These are phyloP conservation scores for Phytopythium litorale DNA, from an alignment of 352 stramenopile species.

Conservation along the genomic window DNA sequence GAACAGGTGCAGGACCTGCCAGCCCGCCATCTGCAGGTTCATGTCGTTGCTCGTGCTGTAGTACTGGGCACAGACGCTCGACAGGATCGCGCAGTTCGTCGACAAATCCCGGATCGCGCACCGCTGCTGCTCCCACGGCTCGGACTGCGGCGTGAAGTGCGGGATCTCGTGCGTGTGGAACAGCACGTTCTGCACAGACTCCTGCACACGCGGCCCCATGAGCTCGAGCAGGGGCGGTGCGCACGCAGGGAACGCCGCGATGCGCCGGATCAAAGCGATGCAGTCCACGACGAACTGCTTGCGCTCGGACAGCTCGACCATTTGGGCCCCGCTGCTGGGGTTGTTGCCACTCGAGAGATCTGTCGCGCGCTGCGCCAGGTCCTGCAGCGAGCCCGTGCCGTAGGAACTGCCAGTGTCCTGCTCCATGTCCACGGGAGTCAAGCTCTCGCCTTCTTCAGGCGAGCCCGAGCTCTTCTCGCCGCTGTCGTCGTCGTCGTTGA, in stretches of 20 bases:
- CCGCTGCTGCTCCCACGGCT: slow-evolving; percentile 47
- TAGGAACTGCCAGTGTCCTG: slow-evolving; percentile 25
- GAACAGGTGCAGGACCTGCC: slow-evolving; percentile 63
- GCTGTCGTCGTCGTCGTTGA: slow-evolving; percentile 44
- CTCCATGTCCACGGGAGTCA: slow-evolving; percentile 32
- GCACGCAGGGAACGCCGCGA: slow-evolving; percentile 55
- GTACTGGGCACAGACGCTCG: slow-evolving; percentile 54
- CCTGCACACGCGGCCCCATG: slow-evolving; percentile 45
- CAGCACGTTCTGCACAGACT: slow-evolving; percentile 30
- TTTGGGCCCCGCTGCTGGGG: slow-evolving; percentile 14
- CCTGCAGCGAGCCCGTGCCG: slow-evolving; percentile 57
- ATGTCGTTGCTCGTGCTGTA: slow-evolving; percentile 54
- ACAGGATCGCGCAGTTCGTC: slow-evolving; percentile 49
- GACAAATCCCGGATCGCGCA: slow-evolving; percentile 59
- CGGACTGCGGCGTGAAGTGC: slow-evolving; percentile 29
- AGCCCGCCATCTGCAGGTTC: slow-evolving; percentile 55
- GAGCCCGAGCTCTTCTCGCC: slow-evolving; percentile 9
- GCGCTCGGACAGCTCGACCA: slow-evolving; percentile 56
- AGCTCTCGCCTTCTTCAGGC: slow-evolving; percentile 34
- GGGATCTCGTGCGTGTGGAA: slow-evolving; percentile 50
- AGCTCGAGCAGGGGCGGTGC: slow-evolving; percentile 45
- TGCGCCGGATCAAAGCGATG: slow-evolving; percentile 64
- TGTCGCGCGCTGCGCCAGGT: slow-evolving; percentile 61
- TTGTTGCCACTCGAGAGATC: slow-evolving; percentile 33
- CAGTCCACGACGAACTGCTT: slow-evolving; percentile 77